A percentile compares a stretch with the other conserved stretches of the same genome.
phyloP scores from a whole-genome alignment of 768 basidiomycete genomes.

The Calvatia gigantea region DNA sequence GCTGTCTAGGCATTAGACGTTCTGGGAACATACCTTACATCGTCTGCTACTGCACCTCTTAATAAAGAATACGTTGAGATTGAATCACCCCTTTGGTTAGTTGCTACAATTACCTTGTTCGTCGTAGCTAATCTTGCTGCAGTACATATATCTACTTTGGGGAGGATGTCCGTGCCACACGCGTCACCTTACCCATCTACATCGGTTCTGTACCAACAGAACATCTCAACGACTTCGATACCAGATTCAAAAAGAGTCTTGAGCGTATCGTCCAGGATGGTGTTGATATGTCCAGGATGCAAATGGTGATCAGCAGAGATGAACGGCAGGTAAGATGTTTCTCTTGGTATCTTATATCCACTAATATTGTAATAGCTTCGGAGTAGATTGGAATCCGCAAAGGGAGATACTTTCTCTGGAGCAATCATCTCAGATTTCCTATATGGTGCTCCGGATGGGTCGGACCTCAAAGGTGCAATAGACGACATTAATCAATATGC shows the following conservation, averaged over 20 bases:
- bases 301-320: conserved; percentile 80
- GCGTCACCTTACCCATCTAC: conserved; percentile 71
- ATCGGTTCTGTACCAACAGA: conserved; percentile 82
- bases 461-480: conserved; percentile 68
- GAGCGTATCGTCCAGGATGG: conserved; percentile 67
- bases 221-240: conserved; percentile 68
- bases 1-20: conserved; percentile 71
- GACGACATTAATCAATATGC: conserved; percentile 76
- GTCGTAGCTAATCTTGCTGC: not conserved
- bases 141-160: conserved; percentile 87
- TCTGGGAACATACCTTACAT: conserved; percentile 84
- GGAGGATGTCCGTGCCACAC: conserved; percentile 70
- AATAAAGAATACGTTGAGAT: conserved; percentile 94
- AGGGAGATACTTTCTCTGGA: conserved; percentile 75
- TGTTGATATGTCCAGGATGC: conserved; percentile 89
- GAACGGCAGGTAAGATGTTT: conserved; percentile 66
- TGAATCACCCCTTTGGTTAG: conserved; percentile 83
- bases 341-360: not conserved
- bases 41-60: conserved; percentile 74
- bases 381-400: conserved; percentile 78
- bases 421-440: conserved; percentile 81
- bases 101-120: not conserved
- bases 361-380: conserved; percentile 51
- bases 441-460: conserved; percentile 81
- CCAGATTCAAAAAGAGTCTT: conserved; percentile 65